Conservation (phyloP, 805 yeast genomes). For the Ogataea henricii region DNA sequence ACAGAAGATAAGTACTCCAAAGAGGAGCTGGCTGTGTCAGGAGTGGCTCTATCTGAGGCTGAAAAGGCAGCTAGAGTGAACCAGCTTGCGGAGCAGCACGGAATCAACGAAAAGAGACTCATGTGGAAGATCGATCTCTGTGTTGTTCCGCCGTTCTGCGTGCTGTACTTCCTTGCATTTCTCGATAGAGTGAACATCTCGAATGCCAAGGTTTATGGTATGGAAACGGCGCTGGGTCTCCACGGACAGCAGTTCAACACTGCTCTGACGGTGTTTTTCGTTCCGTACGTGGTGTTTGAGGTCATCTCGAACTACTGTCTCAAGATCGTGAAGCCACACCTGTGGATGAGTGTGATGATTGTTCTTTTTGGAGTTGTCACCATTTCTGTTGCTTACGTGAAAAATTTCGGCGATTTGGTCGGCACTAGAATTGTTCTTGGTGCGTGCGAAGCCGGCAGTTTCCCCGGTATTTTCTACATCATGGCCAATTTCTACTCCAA, state of each 20-base stretch:
- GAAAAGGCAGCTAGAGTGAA: conserved; percentile 34
- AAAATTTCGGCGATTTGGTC: conserved; percentile 57
- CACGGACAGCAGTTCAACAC: conserved; percentile 61
- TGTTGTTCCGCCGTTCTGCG: conserved; percentile 75
- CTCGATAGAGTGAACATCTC: conserved; percentile 82
- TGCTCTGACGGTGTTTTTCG: conserved; percentile 69
- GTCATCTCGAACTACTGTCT: conserved; percentile 63
- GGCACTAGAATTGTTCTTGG: conserved; percentile 70
- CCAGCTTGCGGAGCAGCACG: conserved; percentile 44
- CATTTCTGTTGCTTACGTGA: conserved; percentile 65
- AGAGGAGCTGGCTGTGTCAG: conserved; percentile 12
- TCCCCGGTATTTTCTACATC: conserved; percentile 74
- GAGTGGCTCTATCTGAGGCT: conserved; percentile 20
- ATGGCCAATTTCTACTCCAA: conserved; percentile 66
- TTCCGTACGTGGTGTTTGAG: conserved; percentile 68
- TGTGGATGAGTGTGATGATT: conserved; percentile 63
- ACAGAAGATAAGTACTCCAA: conserved; percentile 16
- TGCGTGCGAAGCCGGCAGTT: conserved; percentile 67
- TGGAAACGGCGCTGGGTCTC: conserved; percentile 55
- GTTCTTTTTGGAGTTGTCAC: conserved; percentile 64
- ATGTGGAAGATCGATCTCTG: conserved; percentile 68
- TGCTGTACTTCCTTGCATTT: conserved; percentile 74
- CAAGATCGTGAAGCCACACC: conserved; percentile 61
- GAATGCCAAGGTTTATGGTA: conserved; percentile 75
- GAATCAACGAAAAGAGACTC: conserved; percentile 55